These are phyloP conservation scores for Paraphaeosphaeria minitans DNA, from an alignment of 2,329 filamentous ascomycete species.

Conservation along the genomic window DNA sequence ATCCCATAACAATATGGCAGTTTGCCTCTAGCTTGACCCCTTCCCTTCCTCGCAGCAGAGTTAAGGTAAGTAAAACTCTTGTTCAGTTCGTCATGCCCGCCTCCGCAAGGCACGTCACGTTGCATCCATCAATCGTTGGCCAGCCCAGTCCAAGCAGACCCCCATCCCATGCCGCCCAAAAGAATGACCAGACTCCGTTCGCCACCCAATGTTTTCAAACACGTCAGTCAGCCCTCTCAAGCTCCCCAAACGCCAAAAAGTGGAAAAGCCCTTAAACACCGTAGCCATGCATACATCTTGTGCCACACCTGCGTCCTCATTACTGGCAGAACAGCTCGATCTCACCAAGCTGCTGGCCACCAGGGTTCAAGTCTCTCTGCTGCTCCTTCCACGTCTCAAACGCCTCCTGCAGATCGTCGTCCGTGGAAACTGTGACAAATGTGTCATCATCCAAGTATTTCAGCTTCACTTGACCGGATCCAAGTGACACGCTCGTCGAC, in stretches of 20 bases:
- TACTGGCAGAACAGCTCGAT: slow-evolving; percentile 66
- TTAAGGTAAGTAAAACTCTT: neutral
- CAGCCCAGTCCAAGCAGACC: neutral
- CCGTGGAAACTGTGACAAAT: slow-evolving; percentile 89
- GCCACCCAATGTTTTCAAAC: slow-evolving; percentile 21
- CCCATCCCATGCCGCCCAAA: slow-evolving; percentile 1
- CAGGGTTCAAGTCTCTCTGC: slow-evolving; percentile 62
- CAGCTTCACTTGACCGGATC: slow-evolving; percentile 79
- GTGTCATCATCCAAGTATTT: slow-evolving; percentile 94
- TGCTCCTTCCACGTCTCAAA: slow-evolving; percentile 93
- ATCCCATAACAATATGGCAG: slow-evolving; percentile 1
- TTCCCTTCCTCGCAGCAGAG: too few relatives aligned
- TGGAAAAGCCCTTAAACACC: slow-evolving; percentile 20
- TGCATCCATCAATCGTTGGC: neutral
- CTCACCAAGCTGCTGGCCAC: slow-evolving; percentile 77
- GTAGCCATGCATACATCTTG: slow-evolving; percentile 8
- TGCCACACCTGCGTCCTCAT: slow-evolving; percentile 14
- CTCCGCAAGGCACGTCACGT: neutral
- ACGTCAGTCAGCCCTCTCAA: slow-evolving; percentile 14
- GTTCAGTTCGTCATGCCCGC: neutral
- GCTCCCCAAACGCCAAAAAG: slow-evolving; percentile 16
- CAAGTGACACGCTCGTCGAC: slow-evolving; percentile 83
- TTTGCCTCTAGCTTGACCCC: neutral
- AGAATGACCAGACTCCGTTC: slow-evolving; percentile 18
- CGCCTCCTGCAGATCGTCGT: slow-evolving; percentile 95